Evolutionary conservation across 2,329 filamentous ascomycete species (phyloP).

Genomic region (Verticillium zaregamsianum): DNA sequence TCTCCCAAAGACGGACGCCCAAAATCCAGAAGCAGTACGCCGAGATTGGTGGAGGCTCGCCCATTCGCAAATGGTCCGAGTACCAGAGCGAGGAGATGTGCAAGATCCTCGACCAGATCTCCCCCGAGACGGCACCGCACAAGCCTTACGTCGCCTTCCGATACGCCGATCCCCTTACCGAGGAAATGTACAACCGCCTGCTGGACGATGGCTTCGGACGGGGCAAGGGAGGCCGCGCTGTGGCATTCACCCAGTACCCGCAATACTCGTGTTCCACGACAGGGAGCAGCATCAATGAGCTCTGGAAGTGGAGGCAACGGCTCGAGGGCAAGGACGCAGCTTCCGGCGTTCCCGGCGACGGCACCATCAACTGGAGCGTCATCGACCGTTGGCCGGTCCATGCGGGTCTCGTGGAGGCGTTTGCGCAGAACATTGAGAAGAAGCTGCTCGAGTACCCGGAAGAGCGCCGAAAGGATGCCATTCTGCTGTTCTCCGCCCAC

Average conservation of each 20-base stretch:
- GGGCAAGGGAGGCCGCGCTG: constrained; percentile 85
- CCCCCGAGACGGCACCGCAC: constrained; percentile 89
- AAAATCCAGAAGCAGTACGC: constrained; percentile 97
- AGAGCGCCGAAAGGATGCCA: constrained; percentile 72
- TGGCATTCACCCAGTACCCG: constrained; percentile 97
- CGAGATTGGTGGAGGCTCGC: constrained; percentile 94
- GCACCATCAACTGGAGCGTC: constrained; percentile 89
- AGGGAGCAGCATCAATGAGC: constrained; percentile 89
- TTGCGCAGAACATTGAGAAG: constrained; percentile 87
- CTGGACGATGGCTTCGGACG: constrained; percentile 86
- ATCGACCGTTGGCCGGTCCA: constrained; percentile 98
- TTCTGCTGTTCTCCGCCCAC: constrained; percentile 91
- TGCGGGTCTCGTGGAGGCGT: constrained; percentile 81
- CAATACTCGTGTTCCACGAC: constrained; percentile 99
- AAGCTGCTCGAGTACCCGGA: constrained; percentile 80
- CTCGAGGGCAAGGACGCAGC: constrained; percentile 72
- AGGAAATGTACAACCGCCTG: constrained; percentile 83
- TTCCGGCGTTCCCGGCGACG: constrained; percentile 48
- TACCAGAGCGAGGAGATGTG: constrained; percentile 94
- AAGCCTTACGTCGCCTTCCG: constrained; percentile 97
- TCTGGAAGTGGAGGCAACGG: constrained; percentile 94
- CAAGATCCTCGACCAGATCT: constrained; percentile 88
- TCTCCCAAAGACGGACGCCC: constrained; percentile 81
- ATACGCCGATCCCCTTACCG: constrained; percentile 89
- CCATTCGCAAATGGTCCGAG: constrained; percentile 97